Evolutionary conservation across 495 filamentous ascomycete genomes (phyloP).

Genomic region (Xylaria venustula): DNA sequence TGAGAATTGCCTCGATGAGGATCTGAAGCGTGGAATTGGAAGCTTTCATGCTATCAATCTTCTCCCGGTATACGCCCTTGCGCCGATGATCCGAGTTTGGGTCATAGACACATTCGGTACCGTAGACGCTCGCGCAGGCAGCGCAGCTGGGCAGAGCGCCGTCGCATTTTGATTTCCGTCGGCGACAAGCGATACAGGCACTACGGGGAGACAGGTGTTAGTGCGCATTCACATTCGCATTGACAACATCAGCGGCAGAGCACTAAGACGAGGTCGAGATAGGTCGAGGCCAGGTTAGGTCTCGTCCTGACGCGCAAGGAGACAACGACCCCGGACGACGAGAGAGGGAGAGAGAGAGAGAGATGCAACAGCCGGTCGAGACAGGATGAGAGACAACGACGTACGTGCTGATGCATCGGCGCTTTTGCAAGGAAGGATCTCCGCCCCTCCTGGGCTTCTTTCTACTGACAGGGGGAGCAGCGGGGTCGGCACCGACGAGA

Average conservation of each 20-base stretch:
- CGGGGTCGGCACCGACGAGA: background rate
- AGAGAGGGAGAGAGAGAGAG: too few relatives aligned
- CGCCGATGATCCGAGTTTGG: conserved; percentile 92
- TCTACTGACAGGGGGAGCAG: conserved; percentile 32
- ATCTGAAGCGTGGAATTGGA: conserved; percentile 86
- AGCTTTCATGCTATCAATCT: conserved; percentile 85
- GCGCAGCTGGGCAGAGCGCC: conserved; percentile 90
- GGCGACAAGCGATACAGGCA: conserved; percentile 92
- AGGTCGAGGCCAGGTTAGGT: background rate
- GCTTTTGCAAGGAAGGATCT: conserved; percentile 60
- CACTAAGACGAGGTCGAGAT: background rate
- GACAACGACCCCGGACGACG: too few relatives aligned
- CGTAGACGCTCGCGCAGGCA: conserved; percentile 92
- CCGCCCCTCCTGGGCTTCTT: conserved; percentile 51
- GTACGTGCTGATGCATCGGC: conserved; percentile 82
- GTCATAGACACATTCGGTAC: conserved; percentile 91
- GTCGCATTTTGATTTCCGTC: conserved; percentile 92
- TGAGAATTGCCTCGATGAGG: conserved; percentile 87
- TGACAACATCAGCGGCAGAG: too few relatives aligned
- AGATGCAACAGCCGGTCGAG: too few relatives aligned
- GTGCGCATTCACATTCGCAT: background rate
- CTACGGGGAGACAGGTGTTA: conserved; percentile 13
- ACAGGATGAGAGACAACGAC: conserved; percentile 6
- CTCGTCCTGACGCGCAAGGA: too few relatives aligned
- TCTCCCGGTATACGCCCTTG: conserved; percentile 95